Base-by-base conservation (phyloP, 345 rosid species). In the Camelina neglecta region DNA sequence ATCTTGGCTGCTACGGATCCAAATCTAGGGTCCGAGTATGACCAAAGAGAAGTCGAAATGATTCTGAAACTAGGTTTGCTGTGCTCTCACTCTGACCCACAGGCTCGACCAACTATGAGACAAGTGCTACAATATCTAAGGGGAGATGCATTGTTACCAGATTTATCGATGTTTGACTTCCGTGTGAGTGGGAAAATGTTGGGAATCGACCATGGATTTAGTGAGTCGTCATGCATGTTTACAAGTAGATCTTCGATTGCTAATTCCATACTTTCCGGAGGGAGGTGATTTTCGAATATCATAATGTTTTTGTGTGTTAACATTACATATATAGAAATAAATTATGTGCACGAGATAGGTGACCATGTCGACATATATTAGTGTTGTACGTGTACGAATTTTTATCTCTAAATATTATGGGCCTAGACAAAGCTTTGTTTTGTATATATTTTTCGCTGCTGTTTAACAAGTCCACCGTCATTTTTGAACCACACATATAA, bases 51-150 rank as follows among this genome's bases (percentile, higher is more conserved):
- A 61, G 81, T 85, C 26, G 45, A 83, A 64, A 58, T 79, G 78
- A 83, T 84, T 58, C 35, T 93, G 31, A 86, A 88, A 77, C 44
- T 93, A 63, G 98, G 97, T 58, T 56, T 93, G 38, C 6, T 89
- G 58, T 93, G 97, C 69, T 88, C 96, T 7, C 84, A 83, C 53
- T 67, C 82, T 38, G 29, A 72, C 18, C 81, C 88, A 0, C 11
- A 39, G 45, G 82, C 63, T 26, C 74, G 98, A 75, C 96, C 98
- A 18, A 78, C 58, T 2, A 90, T 87, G 84, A 79, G 87, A 71
- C 89, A 87, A 29, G 85, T 83, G n/a, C 73, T 87, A 63, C 75
- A 90, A 76, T 90, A 57, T 76, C 75, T 93, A 60, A 84, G 78
- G 0, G 86, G 89, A 23, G 89, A 89, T 61, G 74, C 68, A 5